Evolutionary conservation across 2,329 filamentous ascomycete species (phyloP).

Genomic region (Pyrenochaeta sp.): DNA sequence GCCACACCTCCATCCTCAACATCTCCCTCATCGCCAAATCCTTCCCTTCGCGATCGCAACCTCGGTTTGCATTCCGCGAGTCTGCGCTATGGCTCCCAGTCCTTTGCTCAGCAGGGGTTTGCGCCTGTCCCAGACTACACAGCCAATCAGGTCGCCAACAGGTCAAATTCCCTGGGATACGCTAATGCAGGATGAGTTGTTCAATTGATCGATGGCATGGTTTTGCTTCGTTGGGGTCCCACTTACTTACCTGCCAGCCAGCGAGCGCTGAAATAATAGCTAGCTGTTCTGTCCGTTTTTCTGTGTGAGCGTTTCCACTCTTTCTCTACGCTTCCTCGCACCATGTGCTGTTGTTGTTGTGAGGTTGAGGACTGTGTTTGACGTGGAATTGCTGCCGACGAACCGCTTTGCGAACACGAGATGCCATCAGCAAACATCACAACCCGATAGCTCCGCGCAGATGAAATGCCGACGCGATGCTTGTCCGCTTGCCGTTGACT

Average conservation of each 20-base stretch:
- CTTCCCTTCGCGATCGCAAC: background rate
- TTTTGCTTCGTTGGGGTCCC: conserved; percentile 28
- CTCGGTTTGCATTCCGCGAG: background rate
- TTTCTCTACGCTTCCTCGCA: background rate
- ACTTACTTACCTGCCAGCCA: conserved; percentile 25
- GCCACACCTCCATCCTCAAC: background rate
- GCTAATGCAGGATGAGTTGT: conserved; percentile 53
- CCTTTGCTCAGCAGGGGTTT: conserved; percentile 15
- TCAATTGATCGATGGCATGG: conserved; percentile 41
- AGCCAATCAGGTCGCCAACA: conserved; percentile 32
- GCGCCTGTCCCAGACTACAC: conserved; percentile 3
- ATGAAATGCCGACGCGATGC: background rate
- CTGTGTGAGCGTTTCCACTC: conserved; percentile 10
- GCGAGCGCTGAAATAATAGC: conserved; percentile 37
- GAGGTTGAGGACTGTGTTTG: background rate
- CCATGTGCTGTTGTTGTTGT: background rate
- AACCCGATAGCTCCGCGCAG: background rate
- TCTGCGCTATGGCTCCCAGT: background rate
- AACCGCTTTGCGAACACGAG: background rate
- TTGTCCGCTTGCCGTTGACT: background rate
- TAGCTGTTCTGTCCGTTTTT: conserved; percentile 16
- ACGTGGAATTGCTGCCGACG: background rate
- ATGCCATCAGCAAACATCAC: background rate
- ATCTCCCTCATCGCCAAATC: conserved; percentile 1
- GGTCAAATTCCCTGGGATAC: conserved; percentile 36